Conservation (phyloP, 495 filamentous ascomycete species). For the Xylaria acuta region DNA sequence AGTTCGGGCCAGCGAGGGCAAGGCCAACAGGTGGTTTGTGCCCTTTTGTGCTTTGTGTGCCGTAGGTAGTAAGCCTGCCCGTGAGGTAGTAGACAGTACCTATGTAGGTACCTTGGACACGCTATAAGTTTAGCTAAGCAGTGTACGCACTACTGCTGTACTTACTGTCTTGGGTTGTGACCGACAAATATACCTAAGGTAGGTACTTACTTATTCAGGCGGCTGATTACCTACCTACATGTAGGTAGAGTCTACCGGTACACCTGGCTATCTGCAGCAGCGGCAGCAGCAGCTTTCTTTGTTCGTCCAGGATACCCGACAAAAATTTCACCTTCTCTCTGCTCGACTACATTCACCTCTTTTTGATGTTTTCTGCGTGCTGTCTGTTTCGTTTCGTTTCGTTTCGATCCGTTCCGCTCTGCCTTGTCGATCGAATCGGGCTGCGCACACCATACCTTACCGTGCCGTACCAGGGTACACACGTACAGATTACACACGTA, state of each 20-base stretch:
- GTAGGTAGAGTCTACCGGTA: background rate
- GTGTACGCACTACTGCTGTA: background rate
- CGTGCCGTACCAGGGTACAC: conserved; percentile 12
- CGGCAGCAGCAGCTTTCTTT: background rate
- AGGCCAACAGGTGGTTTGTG: background rate
- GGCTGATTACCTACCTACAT: background rate
- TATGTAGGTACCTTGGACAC: background rate
- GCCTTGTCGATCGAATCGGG: conserved; percentile 11
- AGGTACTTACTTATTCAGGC: background rate
- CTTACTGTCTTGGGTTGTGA: background rate
- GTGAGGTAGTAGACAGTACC: no score
- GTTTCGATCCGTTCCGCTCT: background rate
- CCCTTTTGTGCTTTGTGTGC: background rate
- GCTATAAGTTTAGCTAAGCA: conserved; percentile 2
- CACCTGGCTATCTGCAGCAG: background rate
- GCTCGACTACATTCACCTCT: background rate
- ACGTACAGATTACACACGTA: conserved; percentile 16
- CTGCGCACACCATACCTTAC: background rate
- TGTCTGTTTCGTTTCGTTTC: conserved; percentile 30
- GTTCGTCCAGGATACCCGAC: background rate
- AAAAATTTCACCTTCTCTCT: background rate
- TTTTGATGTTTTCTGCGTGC: conserved; percentile 4
- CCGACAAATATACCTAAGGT: background rate
- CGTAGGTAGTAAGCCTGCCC: background rate
- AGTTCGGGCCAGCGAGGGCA: background rate